A percentile compares a stretch with the other conserved stretches of the same genome.
Conservation (phyloP, 768 basidiomycete species). For the Podaxis sp. region DNA sequence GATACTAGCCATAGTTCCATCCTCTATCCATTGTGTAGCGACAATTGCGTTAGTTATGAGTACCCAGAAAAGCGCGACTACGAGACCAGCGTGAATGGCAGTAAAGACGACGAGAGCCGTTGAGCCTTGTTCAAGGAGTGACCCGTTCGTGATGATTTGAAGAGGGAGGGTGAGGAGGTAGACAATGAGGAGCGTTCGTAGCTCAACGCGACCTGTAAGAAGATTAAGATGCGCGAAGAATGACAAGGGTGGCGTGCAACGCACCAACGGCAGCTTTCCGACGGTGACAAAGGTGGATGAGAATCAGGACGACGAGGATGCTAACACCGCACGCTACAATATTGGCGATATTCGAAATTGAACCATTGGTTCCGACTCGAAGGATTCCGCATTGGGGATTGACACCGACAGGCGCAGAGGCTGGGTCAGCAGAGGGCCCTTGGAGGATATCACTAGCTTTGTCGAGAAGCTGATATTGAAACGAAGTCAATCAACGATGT, state of each 20-base stretch:
- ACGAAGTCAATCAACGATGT: not conserved
- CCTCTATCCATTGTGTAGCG: conserved; percentile 90
- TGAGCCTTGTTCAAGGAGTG: conserved; percentile 77
- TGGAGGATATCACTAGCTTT: conserved; percentile 28
- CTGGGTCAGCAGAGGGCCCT: conserved; percentile 43
- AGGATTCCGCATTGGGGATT: conserved; percentile 81
- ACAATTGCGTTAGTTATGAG: conserved; percentile 76
- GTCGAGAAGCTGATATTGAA: conserved; percentile 36
- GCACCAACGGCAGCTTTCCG: conserved; percentile 84
- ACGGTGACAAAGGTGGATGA: conserved; percentile 59
- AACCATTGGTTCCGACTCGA: conserved; percentile 53
- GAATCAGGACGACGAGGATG: conserved; percentile 53
- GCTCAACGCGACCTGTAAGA: conserved; percentile 61
- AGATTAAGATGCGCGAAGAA: not conserved
- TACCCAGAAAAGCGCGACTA: conserved; percentile 79
- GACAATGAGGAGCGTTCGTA: conserved; percentile 61
- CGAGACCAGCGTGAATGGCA: conserved; percentile 77
- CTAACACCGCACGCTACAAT: conserved; percentile 79
- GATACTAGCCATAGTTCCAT: conserved; percentile 73
- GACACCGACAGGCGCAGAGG: conserved; percentile 76
- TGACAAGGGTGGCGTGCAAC: conserved; percentile 8
- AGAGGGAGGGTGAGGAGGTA: conserved; percentile 76
- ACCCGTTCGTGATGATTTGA: conserved; percentile 80
- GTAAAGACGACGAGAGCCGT: conserved; percentile 66
- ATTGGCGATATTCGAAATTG: conserved; percentile 84